These are phyloP conservation scores for Prunus kanzakura DNA, from an alignment of 306 rosid species.

Conservation along the genomic window DNA sequence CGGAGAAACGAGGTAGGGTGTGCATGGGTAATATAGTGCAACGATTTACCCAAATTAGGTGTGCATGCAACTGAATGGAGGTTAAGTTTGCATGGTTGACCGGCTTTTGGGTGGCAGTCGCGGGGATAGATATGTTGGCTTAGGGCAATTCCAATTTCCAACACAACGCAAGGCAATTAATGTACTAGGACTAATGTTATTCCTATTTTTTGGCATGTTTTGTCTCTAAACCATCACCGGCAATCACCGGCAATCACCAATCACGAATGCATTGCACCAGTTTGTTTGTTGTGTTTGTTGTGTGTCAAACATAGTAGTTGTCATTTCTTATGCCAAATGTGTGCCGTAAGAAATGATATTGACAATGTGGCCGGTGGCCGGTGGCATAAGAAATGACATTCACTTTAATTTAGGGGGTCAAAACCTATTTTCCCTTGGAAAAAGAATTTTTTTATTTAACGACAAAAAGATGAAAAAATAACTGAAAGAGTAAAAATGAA, in stretches of 20 bases:
- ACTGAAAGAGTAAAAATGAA: too few species aligned
- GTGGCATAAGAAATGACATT: not conserved
- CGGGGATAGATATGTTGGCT: not conserved
- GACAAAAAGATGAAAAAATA: not conserved
- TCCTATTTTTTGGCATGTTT: not conserved
- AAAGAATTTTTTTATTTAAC: too few species aligned
- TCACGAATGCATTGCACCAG: too few species aligned
- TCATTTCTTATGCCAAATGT: not conserved
- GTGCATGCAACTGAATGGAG: not conserved
- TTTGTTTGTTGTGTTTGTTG: too few species aligned
- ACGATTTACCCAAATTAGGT: constrained; percentile 2
- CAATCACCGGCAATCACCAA: too few species aligned
- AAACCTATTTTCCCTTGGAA: not conserved
- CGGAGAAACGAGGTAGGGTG: not conserved
- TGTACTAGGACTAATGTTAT: too few species aligned
- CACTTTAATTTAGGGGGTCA: not conserved
- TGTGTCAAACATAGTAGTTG: not conserved
- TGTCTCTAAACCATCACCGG: not conserved
- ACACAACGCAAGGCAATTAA: not conserved
- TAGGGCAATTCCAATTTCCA: not conserved
- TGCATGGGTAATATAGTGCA: not conserved
- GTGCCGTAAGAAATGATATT: not conserved
- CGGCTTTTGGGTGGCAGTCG: not conserved
- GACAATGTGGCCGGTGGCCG: not conserved
- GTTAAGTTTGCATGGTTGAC: constrained; percentile 19